Conservation (phyloP, 2,329 filamentous ascomycete species). For the Truncatella angustata region DNA sequence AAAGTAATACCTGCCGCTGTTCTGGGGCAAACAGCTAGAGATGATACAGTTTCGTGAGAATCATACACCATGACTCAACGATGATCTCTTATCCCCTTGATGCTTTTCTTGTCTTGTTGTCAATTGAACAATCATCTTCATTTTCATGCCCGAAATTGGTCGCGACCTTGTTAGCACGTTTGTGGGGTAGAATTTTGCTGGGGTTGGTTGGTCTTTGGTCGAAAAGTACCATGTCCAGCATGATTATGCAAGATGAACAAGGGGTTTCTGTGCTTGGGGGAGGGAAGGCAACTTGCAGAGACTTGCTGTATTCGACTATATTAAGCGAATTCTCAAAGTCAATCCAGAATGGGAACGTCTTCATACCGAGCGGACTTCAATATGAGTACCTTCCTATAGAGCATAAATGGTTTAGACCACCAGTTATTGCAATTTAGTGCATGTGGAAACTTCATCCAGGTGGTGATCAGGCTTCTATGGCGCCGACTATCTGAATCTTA, state of each 20-base stretch:
- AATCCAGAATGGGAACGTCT: not conserved
- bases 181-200: slow-evolving; percentile 1
- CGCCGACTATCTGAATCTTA: too few relatives aligned
- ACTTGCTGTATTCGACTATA: too few relatives aligned
- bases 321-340: too few relatives aligned
- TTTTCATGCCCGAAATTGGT: not conserved
- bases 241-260: not conserved
- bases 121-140: not conserved
- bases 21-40: too few relatives aligned
- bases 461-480: too few relatives aligned
- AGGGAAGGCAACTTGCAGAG: too few relatives aligned
- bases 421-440: too few relatives aligned
- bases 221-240: slow-evolving; percentile 2
- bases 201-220: not conserved
- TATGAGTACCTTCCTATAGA: not conserved
- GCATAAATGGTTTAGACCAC: too few relatives aligned
- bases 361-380: not conserved
- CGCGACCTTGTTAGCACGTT: too few relatives aligned
- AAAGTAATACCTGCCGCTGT: too few relatives aligned
- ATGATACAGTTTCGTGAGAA: too few relatives aligned
- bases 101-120: not conserved
- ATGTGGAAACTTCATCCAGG: too few relatives aligned
- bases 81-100: not conserved
- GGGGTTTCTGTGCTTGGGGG: not conserved
- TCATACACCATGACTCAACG: not conserved